phyloP scores from a whole-genome alignment of 2,329 filamentous ascomycete species.

The Aspergillus aculeatus region DNA sequence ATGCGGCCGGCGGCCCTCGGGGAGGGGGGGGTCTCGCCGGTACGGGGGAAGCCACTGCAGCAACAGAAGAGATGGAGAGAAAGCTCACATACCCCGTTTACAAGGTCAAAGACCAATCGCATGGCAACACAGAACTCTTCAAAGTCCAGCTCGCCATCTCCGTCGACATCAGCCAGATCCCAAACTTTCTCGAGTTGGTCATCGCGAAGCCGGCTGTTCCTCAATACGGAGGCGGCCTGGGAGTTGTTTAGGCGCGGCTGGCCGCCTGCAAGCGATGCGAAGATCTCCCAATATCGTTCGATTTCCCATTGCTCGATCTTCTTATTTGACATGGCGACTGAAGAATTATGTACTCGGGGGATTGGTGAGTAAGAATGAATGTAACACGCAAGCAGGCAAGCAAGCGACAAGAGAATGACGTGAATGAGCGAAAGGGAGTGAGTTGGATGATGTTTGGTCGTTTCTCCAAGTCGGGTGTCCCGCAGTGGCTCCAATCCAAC shows the following conservation, averaged over 20 bases:
- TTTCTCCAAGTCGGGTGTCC: constrained; percentile 21
- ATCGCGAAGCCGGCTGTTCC: constrained; percentile 70
- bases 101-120: constrained; percentile 93
- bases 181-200: constrained; percentile 94
- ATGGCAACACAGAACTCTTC: constrained; percentile 99
- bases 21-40: background rate
- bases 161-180: constrained; percentile 96
- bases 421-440: background rate
- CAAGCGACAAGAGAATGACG: background rate
- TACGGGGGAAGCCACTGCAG: background rate
- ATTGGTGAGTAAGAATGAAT: constrained; percentile 16
- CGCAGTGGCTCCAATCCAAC: constrained; percentile 14
- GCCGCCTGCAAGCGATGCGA: constrained; percentile 65
- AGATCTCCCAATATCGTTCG: constrained; percentile 78
- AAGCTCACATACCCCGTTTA: constrained; percentile 73
- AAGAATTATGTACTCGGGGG: constrained; percentile 6
- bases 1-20: background rate
- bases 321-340: constrained; percentile 38
- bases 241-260: constrained; percentile 65
- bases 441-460: constrained; percentile 11
- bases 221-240: constrained; percentile 69
- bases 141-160: constrained; percentile 96
- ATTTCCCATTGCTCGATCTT: constrained; percentile 72
- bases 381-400: background rate
- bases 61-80: background rate